Percentiles rank a stretch among this genome's conserved stretches.
Conservation (phyloP, 2,329 filamentous ascomycete genomes). For the Beauveria caledonica region DNA sequence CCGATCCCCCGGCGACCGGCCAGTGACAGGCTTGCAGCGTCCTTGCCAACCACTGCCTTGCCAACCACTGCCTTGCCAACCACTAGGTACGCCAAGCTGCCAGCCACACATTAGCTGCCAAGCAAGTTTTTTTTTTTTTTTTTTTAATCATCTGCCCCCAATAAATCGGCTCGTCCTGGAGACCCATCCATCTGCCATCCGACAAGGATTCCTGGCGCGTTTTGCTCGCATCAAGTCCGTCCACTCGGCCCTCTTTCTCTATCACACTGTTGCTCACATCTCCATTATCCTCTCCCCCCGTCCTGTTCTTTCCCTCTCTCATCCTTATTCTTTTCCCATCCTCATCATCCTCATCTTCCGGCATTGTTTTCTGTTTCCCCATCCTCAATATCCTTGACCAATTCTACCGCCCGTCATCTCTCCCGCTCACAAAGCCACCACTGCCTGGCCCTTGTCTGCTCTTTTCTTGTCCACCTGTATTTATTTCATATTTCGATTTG, state of each 20-base stretch:
- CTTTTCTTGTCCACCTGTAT: background rate
- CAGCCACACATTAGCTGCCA: background rate
- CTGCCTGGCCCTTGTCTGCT: background rate
- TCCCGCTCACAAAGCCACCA: background rate
- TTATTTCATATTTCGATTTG: background rate
- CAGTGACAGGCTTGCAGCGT: background rate
- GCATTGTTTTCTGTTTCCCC: background rate
- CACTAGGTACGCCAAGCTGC: background rate
- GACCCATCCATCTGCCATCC: background rate
- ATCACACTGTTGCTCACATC: background rate
- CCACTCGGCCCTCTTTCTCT: background rate
- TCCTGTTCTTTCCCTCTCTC: constrained; percentile 10
- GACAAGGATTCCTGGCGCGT: constrained; percentile 2
- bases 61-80: background rate
- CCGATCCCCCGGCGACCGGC: background rate
- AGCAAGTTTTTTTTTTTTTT: background rate
- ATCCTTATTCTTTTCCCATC: constrained; percentile 12
- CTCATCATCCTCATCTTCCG: background rate
- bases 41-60: background rate
- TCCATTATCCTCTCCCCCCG: constrained; percentile 10
- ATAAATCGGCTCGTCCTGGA: too few relatives aligned
- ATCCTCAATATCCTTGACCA: background rate
- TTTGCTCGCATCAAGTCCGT: background rate
- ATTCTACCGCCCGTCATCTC: background rate
- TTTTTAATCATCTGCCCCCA: too few relatives aligned